phyloP scores from a whole-genome alignment of 176 grass and related monocot species.

The Sorghum bicolor region Sorghum_bicolor_NCBIv3 NC_012873.2:3631501-3632000 shows the following conservation, averaged over 20 bases:
- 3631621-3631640: not conserved
- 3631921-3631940: no score
- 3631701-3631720: not conserved
- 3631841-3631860: no score
- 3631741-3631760: not conserved
- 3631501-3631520: not conserved
- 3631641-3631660: not conserved
- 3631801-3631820: not conserved
- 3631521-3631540: not conserved
- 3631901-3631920: no score
- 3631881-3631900: no score
- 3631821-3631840: no score
- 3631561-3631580: not conserved
- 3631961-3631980: no score
- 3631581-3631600: no score
- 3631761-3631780: not conserved
- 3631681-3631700: not conserved
- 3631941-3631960: no score
- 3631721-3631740: not conserved
- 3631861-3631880: no score
- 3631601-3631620: not conserved
- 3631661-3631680: not conserved
- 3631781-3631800: not conserved
- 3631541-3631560: not conserved
- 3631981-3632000: no score